Evolutionary conservation across 768 basidiomycete species (phyloP).

Genomic region (Tricholoma hemisulphureum): DNA sequence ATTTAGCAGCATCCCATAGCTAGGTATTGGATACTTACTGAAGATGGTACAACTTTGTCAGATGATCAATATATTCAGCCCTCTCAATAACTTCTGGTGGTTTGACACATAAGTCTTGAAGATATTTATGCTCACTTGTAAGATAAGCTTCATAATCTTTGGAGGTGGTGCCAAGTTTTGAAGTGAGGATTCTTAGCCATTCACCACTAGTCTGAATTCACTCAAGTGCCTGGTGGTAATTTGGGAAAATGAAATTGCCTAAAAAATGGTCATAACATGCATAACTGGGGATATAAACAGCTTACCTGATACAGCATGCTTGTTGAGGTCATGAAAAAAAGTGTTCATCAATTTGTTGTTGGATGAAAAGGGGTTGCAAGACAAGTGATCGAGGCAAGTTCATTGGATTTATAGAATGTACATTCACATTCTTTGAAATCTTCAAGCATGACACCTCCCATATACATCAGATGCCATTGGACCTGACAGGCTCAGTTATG

Average conservation of each 20-base stretch:
- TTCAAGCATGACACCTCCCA: constrained; percentile 23
- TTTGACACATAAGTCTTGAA: constrained; percentile 26
- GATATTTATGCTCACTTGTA: constrained; percentile 22
- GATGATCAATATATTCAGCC: constrained; percentile 31
- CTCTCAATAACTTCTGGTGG: constrained; percentile 24
- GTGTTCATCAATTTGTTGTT: constrained; percentile 29
- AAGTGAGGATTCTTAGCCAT: constrained; percentile 9
- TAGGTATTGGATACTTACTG: constrained; percentile 8
- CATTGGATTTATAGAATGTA: too few species aligned
- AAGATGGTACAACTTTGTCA: constrained; percentile 16
- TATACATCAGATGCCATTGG: constrained; percentile 17
- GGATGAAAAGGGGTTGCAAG: constrained; percentile 24
- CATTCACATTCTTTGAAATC: too few species aligned
- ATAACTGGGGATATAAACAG: background rate
- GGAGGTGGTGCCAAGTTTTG: constrained; percentile 11
- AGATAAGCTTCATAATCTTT: constrained; percentile 19
- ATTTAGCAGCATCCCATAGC: background rate
- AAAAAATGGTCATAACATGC: constrained; percentile 8
- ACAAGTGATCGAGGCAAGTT: constrained; percentile 20
- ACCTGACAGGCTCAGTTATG: constrained; percentile 29
- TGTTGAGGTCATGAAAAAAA: constrained; percentile 36
- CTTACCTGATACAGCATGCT: constrained; percentile 17
- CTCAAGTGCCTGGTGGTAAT: constrained; percentile 29
- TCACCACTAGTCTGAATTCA: constrained; percentile 19
- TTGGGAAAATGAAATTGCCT: constrained; percentile 24